Evolutionary conservation across 805 yeast species (phyloP).

Genomic region (Torulaspora delbrueckii): DNA sequence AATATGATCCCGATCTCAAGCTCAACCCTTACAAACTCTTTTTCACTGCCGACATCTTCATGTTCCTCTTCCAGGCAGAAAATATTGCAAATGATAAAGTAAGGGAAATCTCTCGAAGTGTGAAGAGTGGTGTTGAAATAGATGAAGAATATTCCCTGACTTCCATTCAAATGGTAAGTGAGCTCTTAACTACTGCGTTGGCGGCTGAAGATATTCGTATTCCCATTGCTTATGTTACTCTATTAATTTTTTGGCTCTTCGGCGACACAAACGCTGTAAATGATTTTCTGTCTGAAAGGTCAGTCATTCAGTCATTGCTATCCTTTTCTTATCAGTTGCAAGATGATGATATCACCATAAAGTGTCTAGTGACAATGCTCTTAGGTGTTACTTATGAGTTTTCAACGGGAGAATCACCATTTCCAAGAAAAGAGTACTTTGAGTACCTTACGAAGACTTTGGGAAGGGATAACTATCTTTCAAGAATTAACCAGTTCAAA

Average conservation of each 20-base stretch:
- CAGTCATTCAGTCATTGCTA: conserved; percentile 62
- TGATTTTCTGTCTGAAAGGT: conserved; percentile 64
- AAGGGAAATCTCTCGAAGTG: conserved; percentile 43
- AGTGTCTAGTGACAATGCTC: conserved; percentile 66
- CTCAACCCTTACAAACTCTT: conserved; percentile 84
- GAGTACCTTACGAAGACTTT: conserved; percentile 61
- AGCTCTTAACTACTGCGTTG: conserved; percentile 62
- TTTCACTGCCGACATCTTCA: conserved; percentile 69
- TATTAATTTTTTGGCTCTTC: conserved; percentile 69
- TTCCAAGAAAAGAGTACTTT: conserved; percentile 55
- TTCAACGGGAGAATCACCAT: conserved; percentile 53
- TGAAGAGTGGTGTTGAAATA: conserved; percentile 46
- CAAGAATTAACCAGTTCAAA: conserved; percentile 68
- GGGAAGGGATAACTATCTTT: conserved; percentile 74
- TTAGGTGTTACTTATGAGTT: conserved; percentile 82
- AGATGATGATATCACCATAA: conserved; percentile 52
- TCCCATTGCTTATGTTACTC: conserved; percentile 69
- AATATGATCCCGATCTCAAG: conserved; percentile 64
- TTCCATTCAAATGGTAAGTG: conserved; percentile 71
- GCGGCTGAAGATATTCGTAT: conserved; percentile 65
- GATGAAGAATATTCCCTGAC: conserved; percentile 57
- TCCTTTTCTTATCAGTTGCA: conserved; percentile 54
- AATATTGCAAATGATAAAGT: conserved; percentile 46
- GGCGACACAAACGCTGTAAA: conserved; percentile 72
- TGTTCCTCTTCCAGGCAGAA: conserved; percentile 45